phyloP scores from a whole-genome alignment of 23 red algal genomes.

The Gracilaria domingensis region DNA sequence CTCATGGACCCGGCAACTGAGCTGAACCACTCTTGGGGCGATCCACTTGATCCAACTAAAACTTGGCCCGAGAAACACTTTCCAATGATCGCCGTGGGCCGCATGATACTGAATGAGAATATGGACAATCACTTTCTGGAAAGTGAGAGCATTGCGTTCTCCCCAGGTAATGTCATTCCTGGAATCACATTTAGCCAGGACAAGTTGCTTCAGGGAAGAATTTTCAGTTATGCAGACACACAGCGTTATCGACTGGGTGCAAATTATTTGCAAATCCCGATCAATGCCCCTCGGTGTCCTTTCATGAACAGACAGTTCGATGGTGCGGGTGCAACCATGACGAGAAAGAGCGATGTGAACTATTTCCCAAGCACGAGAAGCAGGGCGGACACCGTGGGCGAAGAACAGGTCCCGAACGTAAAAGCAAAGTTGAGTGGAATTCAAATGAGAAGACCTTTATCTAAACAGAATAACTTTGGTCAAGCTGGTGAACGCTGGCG shows the following conservation, averaged over 20 bases:
- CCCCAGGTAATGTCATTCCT: constrained; percentile 89
- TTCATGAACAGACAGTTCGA: constrained; percentile 92
- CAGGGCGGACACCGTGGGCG: constrained; percentile 54
- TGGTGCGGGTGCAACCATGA: constrained; percentile 86
- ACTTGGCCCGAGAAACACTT: constrained; percentile 93
- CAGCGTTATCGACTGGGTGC: constrained; percentile 96
- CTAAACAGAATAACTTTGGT: constrained; percentile 90
- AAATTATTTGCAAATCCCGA: constrained; percentile 95
- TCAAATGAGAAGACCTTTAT: constrained; percentile 63
- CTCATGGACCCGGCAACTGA: constrained; percentile 82
- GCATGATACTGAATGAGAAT: constrained; percentile 90
- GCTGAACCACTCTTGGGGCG: constrained; percentile 79
- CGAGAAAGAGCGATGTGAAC: constrained; percentile 89
- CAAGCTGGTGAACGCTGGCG: constrained; percentile 95
- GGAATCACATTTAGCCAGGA: constrained; percentile 95
- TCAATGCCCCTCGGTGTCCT: constrained; percentile 88
- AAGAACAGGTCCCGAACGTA: constrained; percentile 59
- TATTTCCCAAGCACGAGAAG: constrained; percentile 82
- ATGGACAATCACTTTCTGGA: constrained; percentile 95
- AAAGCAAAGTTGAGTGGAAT: constrained; percentile 60
- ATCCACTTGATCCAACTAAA: constrained; percentile 95
- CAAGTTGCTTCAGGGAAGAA: constrained; percentile 93
- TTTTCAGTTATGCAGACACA: constrained; percentile 97
- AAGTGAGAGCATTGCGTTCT: constrained; percentile 96
- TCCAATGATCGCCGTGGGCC: constrained; percentile 86